phyloP scores from a whole-genome alignment of 2,329 filamentous ascomycete genomes.

The Chaetomiaceae sp. region DNA sequence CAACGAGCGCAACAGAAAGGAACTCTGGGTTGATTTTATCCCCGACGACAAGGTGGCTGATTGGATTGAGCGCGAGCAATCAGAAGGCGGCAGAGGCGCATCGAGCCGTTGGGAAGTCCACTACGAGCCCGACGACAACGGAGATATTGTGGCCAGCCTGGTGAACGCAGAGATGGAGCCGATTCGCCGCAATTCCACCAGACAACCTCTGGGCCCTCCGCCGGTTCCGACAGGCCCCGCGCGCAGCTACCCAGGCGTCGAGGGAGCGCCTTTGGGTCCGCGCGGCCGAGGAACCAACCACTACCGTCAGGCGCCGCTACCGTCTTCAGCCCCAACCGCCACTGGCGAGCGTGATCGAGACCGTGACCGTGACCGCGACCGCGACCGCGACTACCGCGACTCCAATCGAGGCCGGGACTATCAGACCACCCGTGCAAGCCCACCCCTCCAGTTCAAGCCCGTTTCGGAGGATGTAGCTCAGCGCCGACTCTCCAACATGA shows the following conservation, averaged over 20 bases:
- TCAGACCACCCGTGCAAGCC: conserved; percentile 38
- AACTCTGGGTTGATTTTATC: conserved; percentile 85
- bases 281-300: conserved; percentile 24
- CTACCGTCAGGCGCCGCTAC: conserved; percentile 15
- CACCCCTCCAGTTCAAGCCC: conserved; percentile 47
- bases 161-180: conserved; percentile 42
- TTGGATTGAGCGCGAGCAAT: conserved; percentile 70
- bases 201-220: conserved; percentile 15
- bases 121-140: conserved; percentile 58
- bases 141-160: conserved; percentile 52
- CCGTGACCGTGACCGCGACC: conserved; percentile 15
- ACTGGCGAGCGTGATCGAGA: conserved; percentile 16
- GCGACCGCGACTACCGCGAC: background rate
- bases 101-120: conserved; percentile 64
- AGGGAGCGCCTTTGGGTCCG: conserved; percentile 29
- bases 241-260: conserved; percentile 21
- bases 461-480: conserved; percentile 61
- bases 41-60: conserved; percentile 66
- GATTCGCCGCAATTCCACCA: conserved; percentile 19
- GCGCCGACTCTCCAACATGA: conserved; percentile 58
- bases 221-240: conserved; percentile 24
- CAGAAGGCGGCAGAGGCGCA: conserved; percentile 38
- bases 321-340: conserved; percentile 1
- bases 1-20: conserved; percentile 76
- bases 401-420: background rate